Evolutionary conservation across 768 basidiomycete species (phyloP).

Genomic region (Amanita jacksonii): DNA sequence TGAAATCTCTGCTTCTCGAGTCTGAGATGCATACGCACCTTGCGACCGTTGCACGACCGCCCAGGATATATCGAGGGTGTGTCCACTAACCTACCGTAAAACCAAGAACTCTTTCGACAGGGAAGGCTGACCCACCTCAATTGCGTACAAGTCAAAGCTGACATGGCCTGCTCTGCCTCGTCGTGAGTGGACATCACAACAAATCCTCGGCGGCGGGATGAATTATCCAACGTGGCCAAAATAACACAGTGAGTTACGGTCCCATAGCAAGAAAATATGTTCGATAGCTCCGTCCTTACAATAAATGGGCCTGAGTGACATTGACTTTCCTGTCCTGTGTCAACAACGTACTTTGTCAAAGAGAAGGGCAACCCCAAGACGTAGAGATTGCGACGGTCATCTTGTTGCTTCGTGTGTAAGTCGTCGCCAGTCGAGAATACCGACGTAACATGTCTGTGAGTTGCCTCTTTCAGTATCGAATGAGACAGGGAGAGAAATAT

Average conservation of each 20-base stretch:
- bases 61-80: constrained; percentile 76
- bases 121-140: constrained; percentile 40
- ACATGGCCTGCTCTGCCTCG: constrained; percentile 65
- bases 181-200: constrained; percentile 70
- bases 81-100: constrained; percentile 40
- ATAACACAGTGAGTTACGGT: constrained; percentile 70
- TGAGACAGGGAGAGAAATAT: constrained; percentile 9
- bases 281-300: constrained; percentile 44
- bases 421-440: constrained; percentile 18
- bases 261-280: constrained; percentile 56
- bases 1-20: too few species aligned
- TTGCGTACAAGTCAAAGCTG: constrained; percentile 53
- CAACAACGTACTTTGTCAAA: constrained; percentile 52
- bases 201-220: constrained; percentile 76
- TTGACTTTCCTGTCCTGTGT: not conserved
- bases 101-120: not conserved
- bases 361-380: constrained; percentile 79
- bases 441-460: constrained; percentile 29
- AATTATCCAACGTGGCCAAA: constrained; percentile 75
- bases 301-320: not conserved
- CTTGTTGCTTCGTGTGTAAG: constrained; percentile 13
- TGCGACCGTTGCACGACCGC: constrained; percentile 82
- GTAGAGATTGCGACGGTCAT: constrained; percentile 72
- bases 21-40: constrained; percentile 37
- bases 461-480: not conserved